These are phyloP conservation scores for Phytophthora palmivora DNA, from an alignment of 352 stramenopile genomes.

Conservation along the genomic window DNA sequence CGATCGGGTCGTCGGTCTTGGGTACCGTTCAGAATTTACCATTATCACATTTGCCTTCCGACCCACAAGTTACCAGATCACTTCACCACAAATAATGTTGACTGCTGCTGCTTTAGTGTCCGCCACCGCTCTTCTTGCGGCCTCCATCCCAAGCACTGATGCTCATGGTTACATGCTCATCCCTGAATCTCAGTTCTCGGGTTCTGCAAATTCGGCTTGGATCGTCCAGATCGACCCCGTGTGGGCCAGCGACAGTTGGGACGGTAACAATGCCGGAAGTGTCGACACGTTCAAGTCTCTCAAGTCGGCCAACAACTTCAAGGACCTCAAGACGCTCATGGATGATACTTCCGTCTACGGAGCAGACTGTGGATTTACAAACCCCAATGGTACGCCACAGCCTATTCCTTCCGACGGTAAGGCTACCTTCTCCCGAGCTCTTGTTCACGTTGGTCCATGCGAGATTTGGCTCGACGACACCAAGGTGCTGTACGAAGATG, in stretches of 20 bases:
- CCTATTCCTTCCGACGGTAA: slow-evolving; percentile 43
- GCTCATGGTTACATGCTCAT: slow-evolving; percentile 50
- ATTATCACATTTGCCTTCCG: slow-evolving; percentile 22
- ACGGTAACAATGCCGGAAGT: slow-evolving; percentile 42
- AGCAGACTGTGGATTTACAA: slow-evolving; percentile 44
- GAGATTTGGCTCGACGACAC: slow-evolving; percentile 53
- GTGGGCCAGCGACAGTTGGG: slow-evolving; percentile 37
- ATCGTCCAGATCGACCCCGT: slow-evolving; percentile 43
- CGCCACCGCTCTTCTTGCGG: slow-evolving; percentile 24
- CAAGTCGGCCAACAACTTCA: slow-evolving; percentile 42
- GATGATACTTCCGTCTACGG: slow-evolving; percentile 46
- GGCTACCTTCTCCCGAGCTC: slow-evolving; percentile 42
- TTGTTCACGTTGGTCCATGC: slow-evolving; percentile 43
- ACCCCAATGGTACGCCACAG: slow-evolving; percentile 41
- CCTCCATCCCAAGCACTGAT: slow-evolving; percentile 21
- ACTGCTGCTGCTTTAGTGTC: slow-evolving; percentile 30
- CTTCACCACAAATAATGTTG: slow-evolving; percentile 18
- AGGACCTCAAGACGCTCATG: slow-evolving; percentile 43
- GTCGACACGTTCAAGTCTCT: slow-evolving; percentile 33
- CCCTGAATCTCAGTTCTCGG: slow-evolving; percentile 40
- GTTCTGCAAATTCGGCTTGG: slow-evolving; percentile 41
- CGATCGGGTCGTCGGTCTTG: too few species aligned
- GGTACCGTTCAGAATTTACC: neutral
- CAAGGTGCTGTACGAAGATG: slow-evolving; percentile 39
- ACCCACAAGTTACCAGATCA: neutral